These are phyloP conservation scores for Alisma plantagoaquatica DNA, from an alignment of 106 monocot species.

Conservation along the genomic window DNA sequence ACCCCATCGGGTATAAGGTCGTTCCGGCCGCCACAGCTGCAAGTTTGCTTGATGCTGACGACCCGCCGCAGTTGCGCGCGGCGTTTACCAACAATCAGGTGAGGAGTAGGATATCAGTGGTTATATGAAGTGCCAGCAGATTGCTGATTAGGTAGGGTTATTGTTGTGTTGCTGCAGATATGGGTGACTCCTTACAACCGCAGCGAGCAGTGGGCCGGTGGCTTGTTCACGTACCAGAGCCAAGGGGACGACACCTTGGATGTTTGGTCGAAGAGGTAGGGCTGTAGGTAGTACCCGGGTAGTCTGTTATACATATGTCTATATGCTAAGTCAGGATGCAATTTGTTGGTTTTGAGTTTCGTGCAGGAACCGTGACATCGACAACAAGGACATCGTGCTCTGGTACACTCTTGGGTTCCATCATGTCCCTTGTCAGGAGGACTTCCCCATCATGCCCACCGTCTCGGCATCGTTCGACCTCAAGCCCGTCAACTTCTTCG, in stretches of 20 bases:
- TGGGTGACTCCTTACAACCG: conserved; percentile 78
- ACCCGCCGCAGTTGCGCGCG: conserved; percentile 70
- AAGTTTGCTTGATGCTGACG: conserved; percentile 49
- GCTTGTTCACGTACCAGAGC: conserved; percentile 63
- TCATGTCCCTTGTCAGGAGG: conserved; percentile 67
- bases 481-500: conserved; percentile 89
- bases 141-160: no score
- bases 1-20: conserved; percentile 70
- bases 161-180: conserved; percentile 34
- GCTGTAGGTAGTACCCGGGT: no score
- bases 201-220: conserved; percentile 78
- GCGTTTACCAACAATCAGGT: conserved; percentile 93
- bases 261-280: conserved; percentile 67
- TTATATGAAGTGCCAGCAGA: no score
- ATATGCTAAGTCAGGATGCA: no score
- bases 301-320: no score
- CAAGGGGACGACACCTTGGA: conserved; percentile 70
- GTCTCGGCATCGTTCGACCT: conserved; percentile 68
- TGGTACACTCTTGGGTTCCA: conserved; percentile 81
- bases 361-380: conserved; percentile 44
- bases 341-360: no score
- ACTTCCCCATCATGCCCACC: conserved; percentile 76
- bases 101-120: no score
- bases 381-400: conserved; percentile 62
- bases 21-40: conserved; percentile 63